Evolutionary conservation across 192 early-diverging fungal species (phyloP).

Genomic region (Entophlyctis helioformis): DNA sequence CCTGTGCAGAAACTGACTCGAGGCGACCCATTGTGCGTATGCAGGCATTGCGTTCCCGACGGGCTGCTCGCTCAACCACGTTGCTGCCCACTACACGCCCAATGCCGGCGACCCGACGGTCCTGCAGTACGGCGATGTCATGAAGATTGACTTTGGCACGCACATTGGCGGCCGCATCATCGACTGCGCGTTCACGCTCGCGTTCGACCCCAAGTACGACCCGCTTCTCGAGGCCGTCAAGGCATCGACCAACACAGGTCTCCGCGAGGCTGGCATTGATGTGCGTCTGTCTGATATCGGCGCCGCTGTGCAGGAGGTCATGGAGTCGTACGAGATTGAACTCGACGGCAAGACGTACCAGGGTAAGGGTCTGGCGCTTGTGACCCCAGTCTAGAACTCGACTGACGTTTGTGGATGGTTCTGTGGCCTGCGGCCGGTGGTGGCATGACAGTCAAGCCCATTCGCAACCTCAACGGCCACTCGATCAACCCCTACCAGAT

Average conservation of each 20-base stretch:
- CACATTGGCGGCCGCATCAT: conserved; percentile 83
- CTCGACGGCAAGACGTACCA: conserved; percentile 78
- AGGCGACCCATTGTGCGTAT: too few relatives aligned
- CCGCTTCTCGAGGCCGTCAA: conserved; percentile 66
- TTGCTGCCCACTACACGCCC: conserved; percentile 91
- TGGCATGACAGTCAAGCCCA: conserved; percentile 60
- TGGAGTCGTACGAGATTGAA: conserved; percentile 91
- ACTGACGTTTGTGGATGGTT: too few relatives aligned
- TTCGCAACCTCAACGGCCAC: conserved; percentile 89
- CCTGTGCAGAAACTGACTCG: too few relatives aligned
- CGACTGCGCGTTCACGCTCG: conserved; percentile 81
- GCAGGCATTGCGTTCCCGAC: conserved; percentile 85
- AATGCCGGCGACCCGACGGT: conserved; percentile 88
- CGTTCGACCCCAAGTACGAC: conserved; percentile 85
- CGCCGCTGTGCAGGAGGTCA: conserved; percentile 82
- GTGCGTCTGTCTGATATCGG: conserved; percentile 85
- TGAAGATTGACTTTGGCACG: conserved; percentile 89
- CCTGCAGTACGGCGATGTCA: conserved; percentile 69
- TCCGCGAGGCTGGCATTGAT: conserved; percentile 79
- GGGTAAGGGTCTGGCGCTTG: conserved; percentile 18
- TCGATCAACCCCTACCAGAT: conserved; percentile 79
- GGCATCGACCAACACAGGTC: conserved; percentile 88
- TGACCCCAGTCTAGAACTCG: too few relatives aligned
- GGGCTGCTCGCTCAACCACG: conserved; percentile 82
- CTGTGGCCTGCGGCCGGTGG: too few relatives aligned